These are phyloP conservation scores for Somion occarium DNA, from an alignment of 1,284 basidiomycete genomes.

Conservation along the genomic window DNA sequence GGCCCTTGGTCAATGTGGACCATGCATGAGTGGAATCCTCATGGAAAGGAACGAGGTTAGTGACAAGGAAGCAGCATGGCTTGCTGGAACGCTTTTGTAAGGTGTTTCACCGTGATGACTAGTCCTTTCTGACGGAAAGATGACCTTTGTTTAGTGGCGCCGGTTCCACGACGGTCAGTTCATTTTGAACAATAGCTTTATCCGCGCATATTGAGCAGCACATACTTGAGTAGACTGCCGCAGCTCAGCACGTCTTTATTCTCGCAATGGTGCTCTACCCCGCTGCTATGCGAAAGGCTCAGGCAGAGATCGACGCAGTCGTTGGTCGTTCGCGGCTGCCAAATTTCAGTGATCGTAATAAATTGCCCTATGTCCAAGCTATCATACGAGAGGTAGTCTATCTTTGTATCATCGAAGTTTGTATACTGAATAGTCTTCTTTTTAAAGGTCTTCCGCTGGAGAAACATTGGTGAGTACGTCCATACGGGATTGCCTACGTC, in stretches of 20 bases:
- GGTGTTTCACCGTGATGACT: not conserved
- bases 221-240: conserved; percentile 3
- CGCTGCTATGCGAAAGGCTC: conserved; percentile 7
- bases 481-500: too few species aligned
- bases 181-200: too few species aligned
- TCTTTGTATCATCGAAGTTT: not conserved
- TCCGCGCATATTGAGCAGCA: not conserved
- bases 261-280: conserved; percentile 12
- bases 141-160: conserved; percentile 3
- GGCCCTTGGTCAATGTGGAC: not conserved
- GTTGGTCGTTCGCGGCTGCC: conserved; percentile 11
- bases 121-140: not conserved
- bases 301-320: conserved; percentile 12
- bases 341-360: conserved; percentile 7
- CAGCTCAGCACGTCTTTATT: conserved; percentile 8
- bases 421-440: not conserved
- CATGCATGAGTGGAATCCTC: not conserved
- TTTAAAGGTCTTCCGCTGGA: conserved; percentile 7
- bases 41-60: not conserved
- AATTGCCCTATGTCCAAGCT: conserved; percentile 18
- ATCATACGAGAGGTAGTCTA: conserved; percentile 22
- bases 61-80: conserved; percentile 9
- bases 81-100: conserved; percentile 4
- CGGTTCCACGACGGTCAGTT: conserved; percentile 5
- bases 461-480: conserved; percentile 1